Evolutionary conservation across 1,284 basidiomycete genomes (phyloP).

Genomic region (Chondrostereum purpureum): DNA sequence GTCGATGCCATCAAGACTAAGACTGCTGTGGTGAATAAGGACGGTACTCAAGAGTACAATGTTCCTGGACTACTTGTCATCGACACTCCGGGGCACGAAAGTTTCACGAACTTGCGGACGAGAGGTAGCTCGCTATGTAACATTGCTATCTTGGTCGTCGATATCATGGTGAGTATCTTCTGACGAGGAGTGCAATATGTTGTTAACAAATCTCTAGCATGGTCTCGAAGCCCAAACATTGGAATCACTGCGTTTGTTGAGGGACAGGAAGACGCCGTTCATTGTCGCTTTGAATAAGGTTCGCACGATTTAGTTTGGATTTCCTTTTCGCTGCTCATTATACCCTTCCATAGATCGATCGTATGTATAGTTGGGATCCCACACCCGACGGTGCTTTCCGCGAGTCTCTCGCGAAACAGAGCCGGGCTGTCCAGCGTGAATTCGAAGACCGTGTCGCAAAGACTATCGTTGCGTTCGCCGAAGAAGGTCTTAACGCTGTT

Average conservation of each 20-base stretch:
- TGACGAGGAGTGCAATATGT: slow-evolving; percentile 4
- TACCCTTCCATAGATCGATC: slow-evolving; percentile 72
- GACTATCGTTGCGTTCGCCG: slow-evolving; percentile 90
- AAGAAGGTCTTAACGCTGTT: slow-evolving; percentile 94
- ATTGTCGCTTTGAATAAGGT: slow-evolving; percentile 99
- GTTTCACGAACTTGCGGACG: slow-evolving; percentile 95
- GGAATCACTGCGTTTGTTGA: slow-evolving; percentile 89
- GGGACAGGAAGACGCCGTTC: slow-evolving; percentile 96
- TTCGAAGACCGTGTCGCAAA: slow-evolving; percentile 87
- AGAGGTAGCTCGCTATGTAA: slow-evolving; percentile 98
- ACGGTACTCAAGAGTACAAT: slow-evolving; percentile 87
- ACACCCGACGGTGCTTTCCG: slow-evolving; percentile 91
- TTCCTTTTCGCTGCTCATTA: slow-evolving; percentile 10
- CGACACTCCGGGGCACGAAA: slow-evolving; percentile 99
- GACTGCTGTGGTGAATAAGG: slow-evolving; percentile 87
- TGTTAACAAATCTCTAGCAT: slow-evolving; percentile 50
- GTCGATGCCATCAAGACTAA: slow-evolving; percentile 93
- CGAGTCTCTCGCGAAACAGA: slow-evolving; percentile 87
- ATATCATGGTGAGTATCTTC: slow-evolving; percentile 76
- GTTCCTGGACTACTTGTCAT: slow-evolving; percentile 96
- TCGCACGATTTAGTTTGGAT: too few relatives aligned
- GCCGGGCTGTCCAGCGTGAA: slow-evolving; percentile 78
- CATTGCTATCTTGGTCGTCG: slow-evolving; percentile 98
- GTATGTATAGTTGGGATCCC: slow-evolving; percentile 93
- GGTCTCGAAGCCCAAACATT: slow-evolving; percentile 96